Conservation (phyloP, 148 eudicot genomes). For the Polygonum maritimum region DNA sequence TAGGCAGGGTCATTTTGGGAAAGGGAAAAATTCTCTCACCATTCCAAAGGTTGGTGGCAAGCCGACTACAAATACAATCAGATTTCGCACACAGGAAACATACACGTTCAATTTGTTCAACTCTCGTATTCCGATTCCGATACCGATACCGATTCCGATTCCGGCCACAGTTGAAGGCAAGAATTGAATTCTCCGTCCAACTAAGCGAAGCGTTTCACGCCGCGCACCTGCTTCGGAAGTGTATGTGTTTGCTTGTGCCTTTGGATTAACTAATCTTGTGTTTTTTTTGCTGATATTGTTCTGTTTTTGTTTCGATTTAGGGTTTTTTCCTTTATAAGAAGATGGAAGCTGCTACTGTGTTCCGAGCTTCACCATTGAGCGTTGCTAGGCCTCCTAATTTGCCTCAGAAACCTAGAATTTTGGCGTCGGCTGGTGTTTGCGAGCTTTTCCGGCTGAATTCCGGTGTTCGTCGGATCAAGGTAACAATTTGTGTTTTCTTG, state of each 20-base stretch:
- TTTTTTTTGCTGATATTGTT: background rate
- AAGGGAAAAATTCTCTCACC: background rate
- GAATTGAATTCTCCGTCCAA: background rate
- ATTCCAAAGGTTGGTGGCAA: background rate
- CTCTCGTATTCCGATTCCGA: background rate
- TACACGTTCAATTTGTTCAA: background rate
- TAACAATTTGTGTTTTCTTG: background rate
- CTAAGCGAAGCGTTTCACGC: background rate
- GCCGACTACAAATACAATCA: background rate
- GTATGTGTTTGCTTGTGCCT: background rate
- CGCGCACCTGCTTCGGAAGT: background rate
- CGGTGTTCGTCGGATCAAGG: background rate
- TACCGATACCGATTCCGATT: background rate
- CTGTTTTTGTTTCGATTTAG: background rate
- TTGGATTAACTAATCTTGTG: background rate
- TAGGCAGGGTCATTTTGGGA: background rate
- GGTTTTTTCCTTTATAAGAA: background rate
- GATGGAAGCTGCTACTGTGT: constrained; percentile 7
- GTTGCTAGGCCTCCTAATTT: constrained; percentile 7
- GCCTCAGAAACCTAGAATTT: background rate
- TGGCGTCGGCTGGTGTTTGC: constrained; percentile 1
- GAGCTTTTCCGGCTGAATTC: background rate
- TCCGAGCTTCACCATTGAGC: constrained; percentile 1
- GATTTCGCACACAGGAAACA: background rate
- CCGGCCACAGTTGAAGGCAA: background rate